Evolutionary conservation across 2,329 filamentous ascomycete genomes (phyloP), one percentile per base, ranked within the genome.

Genomic region (Lachnellula hyalina): DNA sequence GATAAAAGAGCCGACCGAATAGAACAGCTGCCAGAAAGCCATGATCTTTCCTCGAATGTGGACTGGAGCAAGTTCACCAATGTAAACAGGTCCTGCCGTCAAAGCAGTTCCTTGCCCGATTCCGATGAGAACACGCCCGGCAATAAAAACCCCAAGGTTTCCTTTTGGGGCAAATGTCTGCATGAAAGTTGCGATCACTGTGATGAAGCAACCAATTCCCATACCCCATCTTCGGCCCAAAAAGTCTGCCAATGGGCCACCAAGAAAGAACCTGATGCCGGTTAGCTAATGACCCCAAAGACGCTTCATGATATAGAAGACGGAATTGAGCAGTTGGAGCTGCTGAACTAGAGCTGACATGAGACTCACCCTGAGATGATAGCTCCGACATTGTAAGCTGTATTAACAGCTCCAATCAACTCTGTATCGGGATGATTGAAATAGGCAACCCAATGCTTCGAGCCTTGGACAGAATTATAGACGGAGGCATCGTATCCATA

Each of bases 401-500:
- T 88, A 64, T 87, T 89, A 66, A 89, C 73, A 1, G 77, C 74
- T 44, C 80, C 80, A 50, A 81, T 77, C 21, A 73, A 72, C 52
- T 78, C 72, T 0, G 55, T 41, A 52, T 61, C 57, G 14, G 59
- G 58, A 49, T 58, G 36, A 62, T 84, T 74, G 70, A 87, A 87
- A 72, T 79, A 89, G 17, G 72, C 73, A 12, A 83, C 72, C 85
- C 86, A 89, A 67, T 88, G 79, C 14, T 81, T 48, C 1, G 83
- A 87, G 34, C 81, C 83, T 69, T 87, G 85, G 5, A 87, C 80
- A 5, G 85, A 84, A 68, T 89, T 89, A 75, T 84, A 89, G 47
- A 87, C 85, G 38, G 84, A 86, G 1, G 85, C 84, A 76, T 89
- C 86, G 67, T 89, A 89, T 54, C 86, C 86, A 67, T 88, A 89